Evolutionary conservation across 2,329 filamentous ascomycete genomes (phyloP).

Genomic region (Penicillium sp.): DNA sequence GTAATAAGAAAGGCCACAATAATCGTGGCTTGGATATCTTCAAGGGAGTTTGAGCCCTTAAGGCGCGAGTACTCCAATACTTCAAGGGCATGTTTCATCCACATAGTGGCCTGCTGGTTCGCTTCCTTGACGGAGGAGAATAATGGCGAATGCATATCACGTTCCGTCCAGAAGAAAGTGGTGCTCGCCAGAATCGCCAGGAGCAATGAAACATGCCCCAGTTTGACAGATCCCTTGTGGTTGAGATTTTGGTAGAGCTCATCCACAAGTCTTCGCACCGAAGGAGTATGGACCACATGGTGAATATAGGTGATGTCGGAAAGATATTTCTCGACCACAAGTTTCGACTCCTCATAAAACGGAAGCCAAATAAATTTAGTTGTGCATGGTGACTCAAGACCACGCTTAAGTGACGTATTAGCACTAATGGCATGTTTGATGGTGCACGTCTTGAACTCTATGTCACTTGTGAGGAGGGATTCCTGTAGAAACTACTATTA

Average conservation of each 20-base stretch:
- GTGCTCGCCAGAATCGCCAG: slow-evolving; percentile 35
- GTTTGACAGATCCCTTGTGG: slow-evolving; percentile 19
- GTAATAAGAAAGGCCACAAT: slow-evolving; percentile 34
- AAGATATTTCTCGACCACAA: slow-evolving; percentile 36
- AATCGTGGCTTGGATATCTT: slow-evolving; percentile 39
- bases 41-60: slow-evolving; percentile 27
- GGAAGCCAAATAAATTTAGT: slow-evolving; percentile 37
- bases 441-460: slow-evolving; percentile 16
- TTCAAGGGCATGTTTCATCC: slow-evolving; percentile 34
- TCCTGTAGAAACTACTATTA: not conserved
- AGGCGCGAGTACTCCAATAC: slow-evolving; percentile 34
- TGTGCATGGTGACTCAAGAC: not conserved
- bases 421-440: slow-evolving; percentile 1
- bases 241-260: slow-evolving; percentile 29
- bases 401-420: not conserved
- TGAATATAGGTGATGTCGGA: slow-evolving; percentile 34
- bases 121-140: slow-evolving; percentile 26
- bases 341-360: slow-evolving; percentile 31
- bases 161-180: slow-evolving; percentile 32
- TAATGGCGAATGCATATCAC: slow-evolving; percentile 12
- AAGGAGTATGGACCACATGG: slow-evolving; percentile 36
- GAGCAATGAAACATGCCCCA: slow-evolving; percentile 32
- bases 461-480: slow-evolving; percentile 1
- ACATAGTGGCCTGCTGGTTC: slow-evolving; percentile 27
- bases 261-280: slow-evolving; percentile 27